phyloP scores from a whole-genome alignment of 352 stramenopile species.

The Globisporangium rhizosaccharum region DNA sequence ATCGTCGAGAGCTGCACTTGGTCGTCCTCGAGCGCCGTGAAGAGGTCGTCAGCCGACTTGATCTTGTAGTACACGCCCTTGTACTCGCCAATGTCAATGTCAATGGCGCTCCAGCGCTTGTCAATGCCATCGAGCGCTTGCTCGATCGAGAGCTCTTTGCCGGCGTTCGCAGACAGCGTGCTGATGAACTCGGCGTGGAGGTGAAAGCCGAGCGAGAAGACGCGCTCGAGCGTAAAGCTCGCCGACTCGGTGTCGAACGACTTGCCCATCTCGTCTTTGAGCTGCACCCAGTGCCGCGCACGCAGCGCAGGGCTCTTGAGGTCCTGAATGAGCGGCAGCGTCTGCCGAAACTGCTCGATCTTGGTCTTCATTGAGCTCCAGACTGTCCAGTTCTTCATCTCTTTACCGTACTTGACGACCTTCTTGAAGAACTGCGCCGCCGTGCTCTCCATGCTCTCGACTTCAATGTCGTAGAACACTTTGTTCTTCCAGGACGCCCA shows the following conservation, averaged over 20 bases:
- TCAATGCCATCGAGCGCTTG: slow-evolving; percentile 85
- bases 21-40: slow-evolving; percentile 89
- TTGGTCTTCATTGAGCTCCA: slow-evolving; percentile 92
- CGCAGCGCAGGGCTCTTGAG: slow-evolving; percentile 88
- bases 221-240: slow-evolving; percentile 79
- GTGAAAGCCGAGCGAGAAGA: slow-evolving; percentile 87
- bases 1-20: slow-evolving; percentile 91
- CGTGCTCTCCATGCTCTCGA: slow-evolving; percentile 89
- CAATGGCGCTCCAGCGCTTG: slow-evolving; percentile 80
- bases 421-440: slow-evolving; percentile 90
- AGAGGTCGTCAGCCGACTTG: slow-evolving; percentile 86
- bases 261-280: slow-evolving; percentile 88
- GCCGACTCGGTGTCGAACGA: slow-evolving; percentile 69
- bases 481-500: slow-evolving; percentile 92
- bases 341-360: slow-evolving; percentile 92
- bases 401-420: slow-evolving; percentile 90
- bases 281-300: slow-evolving; percentile 82
- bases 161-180: slow-evolving; percentile 86
- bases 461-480: slow-evolving; percentile 89
- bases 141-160: slow-evolving; percentile 92
- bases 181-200: slow-evolving; percentile 89
- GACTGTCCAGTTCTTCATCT: slow-evolving; percentile 90
- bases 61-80: slow-evolving; percentile 94
- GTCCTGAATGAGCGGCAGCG: slow-evolving; percentile 90
- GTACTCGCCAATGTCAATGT: slow-evolving; percentile 91